Evolutionary conservation across 139 green algal genomes (phyloP).

Genomic region (Pleodorina starrii): DNA sequence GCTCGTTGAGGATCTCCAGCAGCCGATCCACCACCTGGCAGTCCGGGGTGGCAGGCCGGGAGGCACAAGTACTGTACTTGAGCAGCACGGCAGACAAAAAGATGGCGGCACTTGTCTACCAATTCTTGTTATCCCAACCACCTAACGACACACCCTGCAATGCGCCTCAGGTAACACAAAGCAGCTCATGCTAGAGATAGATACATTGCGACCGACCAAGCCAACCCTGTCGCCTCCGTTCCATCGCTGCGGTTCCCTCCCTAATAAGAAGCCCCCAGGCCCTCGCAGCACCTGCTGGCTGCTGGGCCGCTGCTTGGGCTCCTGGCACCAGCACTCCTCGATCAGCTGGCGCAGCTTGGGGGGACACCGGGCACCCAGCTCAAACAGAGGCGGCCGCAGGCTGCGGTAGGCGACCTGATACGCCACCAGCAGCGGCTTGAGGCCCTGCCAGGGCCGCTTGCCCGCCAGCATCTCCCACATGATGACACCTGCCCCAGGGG

Average conservation of each 20-base stretch:
- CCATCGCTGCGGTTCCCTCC: too few relatives aligned
- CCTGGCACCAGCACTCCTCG: conserved; percentile 58
- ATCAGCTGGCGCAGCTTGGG: conserved; percentile 46
- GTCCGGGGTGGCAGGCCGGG: too few relatives aligned
- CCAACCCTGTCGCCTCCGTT: too few relatives aligned
- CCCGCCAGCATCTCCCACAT: conserved; percentile 61
- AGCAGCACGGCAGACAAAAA: too few relatives aligned
- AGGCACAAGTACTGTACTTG: too few relatives aligned
- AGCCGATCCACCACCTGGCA: conserved; percentile 45
- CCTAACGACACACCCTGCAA: too few relatives aligned
- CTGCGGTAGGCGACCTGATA: conserved; percentile 50
- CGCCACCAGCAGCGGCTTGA: conserved; percentile 47
- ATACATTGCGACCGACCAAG: too few relatives aligned
- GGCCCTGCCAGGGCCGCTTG: conserved; percentile 56
- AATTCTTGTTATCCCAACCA: too few relatives aligned
- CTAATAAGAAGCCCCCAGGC: too few relatives aligned
- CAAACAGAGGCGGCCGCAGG: conserved; percentile 41
- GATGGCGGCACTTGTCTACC: too few relatives aligned
- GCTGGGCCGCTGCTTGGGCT: conserved; percentile 49
- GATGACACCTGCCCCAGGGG: conserved; percentile 45
- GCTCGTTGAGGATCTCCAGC: conserved; percentile 35
- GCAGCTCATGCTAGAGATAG: too few relatives aligned
- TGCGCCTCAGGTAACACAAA: too few relatives aligned
- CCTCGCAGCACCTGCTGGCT: conserved; percentile 48
- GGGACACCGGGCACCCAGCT: conserved; percentile 46